Evolutionary conservation across 1,284 basidiomycete species (phyloP).

Genomic region (Fomitopsis palustris): DNA sequence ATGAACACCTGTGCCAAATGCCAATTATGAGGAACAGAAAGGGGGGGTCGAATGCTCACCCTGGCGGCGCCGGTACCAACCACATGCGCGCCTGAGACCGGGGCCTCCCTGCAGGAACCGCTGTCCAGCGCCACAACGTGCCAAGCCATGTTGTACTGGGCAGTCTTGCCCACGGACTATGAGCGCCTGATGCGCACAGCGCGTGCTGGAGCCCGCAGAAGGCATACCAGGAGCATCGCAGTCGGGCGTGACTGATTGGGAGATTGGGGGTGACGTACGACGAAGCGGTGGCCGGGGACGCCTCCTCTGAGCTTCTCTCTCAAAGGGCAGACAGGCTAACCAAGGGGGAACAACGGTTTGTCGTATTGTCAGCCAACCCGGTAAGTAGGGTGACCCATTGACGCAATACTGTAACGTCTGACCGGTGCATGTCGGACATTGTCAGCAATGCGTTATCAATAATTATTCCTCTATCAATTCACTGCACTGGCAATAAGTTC

Average conservation of each 20-base stretch:
- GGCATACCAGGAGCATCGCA: not conserved
- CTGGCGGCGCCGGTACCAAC: too few relatives aligned
- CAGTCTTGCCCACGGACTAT: not conserved
- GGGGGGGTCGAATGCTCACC: not conserved
- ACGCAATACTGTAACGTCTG: too few relatives aligned
- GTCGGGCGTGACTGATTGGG: not conserved
- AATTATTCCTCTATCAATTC: too few relatives aligned
- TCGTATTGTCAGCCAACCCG: too few relatives aligned
- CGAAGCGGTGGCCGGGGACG: not conserved
- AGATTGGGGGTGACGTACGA: not conserved
- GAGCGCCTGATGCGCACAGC: not conserved
- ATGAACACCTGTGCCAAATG: not conserved
- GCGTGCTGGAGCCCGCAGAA: not conserved
- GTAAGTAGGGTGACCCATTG: too few relatives aligned
- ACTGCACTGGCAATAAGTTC: too few relatives aligned
- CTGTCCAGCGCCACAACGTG: not conserved
- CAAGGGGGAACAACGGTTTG: not conserved
- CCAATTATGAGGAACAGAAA: not conserved
- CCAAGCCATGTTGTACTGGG: not conserved
- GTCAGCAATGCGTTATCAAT: too few relatives aligned
- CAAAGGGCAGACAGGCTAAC: not conserved
- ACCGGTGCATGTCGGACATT: too few relatives aligned
- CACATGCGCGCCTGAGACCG: not conserved
- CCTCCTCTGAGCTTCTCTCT: not conserved
- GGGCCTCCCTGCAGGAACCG: not conserved